These are phyloP conservation scores for Phytophthora boehmeriae DNA, from an alignment of 352 stramenopile species.

Conservation along the genomic window DNA sequence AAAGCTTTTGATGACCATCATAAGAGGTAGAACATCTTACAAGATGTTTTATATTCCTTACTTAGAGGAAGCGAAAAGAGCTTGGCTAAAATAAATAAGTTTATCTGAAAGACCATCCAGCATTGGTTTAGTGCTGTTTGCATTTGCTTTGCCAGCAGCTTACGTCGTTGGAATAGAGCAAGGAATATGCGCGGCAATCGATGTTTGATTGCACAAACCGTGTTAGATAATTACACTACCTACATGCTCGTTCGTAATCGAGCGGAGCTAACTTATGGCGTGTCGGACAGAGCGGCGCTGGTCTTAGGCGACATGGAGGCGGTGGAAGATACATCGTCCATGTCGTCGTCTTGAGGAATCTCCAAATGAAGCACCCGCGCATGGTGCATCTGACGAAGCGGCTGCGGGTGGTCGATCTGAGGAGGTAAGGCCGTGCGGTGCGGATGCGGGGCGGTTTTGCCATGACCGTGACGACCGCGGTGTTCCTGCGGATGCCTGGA, in stretches of 20 bases:
- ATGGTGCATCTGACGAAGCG: conserved; percentile 32
- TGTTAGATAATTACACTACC: conserved; percentile 30
- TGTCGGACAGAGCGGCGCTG: conserved; percentile 29
- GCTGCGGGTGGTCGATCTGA: conserved; percentile 37
- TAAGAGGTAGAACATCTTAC: too few relatives aligned
- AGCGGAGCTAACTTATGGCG: conserved; percentile 10
- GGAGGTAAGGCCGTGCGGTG: conserved; percentile 29
- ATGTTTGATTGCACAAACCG: conserved; percentile 19
- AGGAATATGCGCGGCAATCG: too few relatives aligned
- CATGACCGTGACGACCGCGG: conserved; percentile 21
- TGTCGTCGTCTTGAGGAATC: conserved; percentile 31
- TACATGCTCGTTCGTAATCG: conserved; percentile 13
- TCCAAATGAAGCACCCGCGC: conserved; percentile 34
- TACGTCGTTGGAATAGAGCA: conserved; percentile 26
- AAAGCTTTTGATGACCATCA: too few relatives aligned
- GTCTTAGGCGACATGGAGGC: conserved; percentile 38
- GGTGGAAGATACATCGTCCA: conserved; percentile 32
- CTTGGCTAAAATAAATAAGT: too few relatives aligned
- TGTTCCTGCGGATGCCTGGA: conserved; percentile 21
- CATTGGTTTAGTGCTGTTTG: too few relatives aligned
- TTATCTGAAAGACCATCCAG: too few relatives aligned
- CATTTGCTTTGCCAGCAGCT: conserved; percentile 1
- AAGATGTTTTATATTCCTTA: too few relatives aligned
- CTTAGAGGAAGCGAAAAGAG: too few relatives aligned
- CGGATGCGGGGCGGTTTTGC: conserved; percentile 15